Conservation (phyloP, 2,329 filamentous ascomycete genomes). For the Ophiocordyceps australis region DNA sequence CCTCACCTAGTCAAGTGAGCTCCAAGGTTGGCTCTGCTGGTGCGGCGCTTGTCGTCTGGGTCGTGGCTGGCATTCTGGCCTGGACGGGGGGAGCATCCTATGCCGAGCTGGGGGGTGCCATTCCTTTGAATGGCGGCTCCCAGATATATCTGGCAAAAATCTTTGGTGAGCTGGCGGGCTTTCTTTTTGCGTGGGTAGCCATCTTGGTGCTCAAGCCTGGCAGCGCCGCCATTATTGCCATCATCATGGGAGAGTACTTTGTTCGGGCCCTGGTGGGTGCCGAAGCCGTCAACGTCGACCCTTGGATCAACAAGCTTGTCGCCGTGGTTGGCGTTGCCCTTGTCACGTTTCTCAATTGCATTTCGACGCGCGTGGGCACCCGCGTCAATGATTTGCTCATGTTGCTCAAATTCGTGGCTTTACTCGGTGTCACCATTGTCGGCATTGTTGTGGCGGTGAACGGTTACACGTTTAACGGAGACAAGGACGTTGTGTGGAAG, state of each 20-base stretch:
- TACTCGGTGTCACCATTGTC: slow-evolving; percentile 71
- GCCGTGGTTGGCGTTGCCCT: slow-evolving; percentile 57
- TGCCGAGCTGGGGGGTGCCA: slow-evolving; percentile 87
- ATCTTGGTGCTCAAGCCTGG: slow-evolving; percentile 90
- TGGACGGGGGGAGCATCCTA: slow-evolving; percentile 96
- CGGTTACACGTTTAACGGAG: slow-evolving; percentile 59
- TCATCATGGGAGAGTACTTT: slow-evolving; percentile 97
- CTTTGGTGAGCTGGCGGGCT: slow-evolving; percentile 82
- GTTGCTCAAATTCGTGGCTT: slow-evolving; percentile 88
- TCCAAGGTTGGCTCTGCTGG: slow-evolving; percentile 80
- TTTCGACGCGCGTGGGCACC: slow-evolving; percentile 79
- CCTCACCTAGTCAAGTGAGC: slow-evolving; percentile 84
- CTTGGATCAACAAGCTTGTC: slow-evolving; percentile 82
- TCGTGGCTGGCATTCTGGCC: slow-evolving; percentile 74
- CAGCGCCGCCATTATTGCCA: slow-evolving; percentile 81
- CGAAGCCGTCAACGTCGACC: slow-evolving; percentile 63
- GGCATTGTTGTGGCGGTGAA: slow-evolving; percentile 82
- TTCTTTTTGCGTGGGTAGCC: slow-evolving; percentile 92
- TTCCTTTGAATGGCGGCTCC: slow-evolving; percentile 84
- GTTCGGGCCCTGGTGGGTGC: slow-evolving; percentile 73
- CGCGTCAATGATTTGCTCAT: slow-evolving; percentile 83
- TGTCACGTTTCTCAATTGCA: slow-evolving; percentile 74
- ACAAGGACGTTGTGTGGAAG: slow-evolving; percentile 74
- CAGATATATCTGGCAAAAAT: slow-evolving; percentile 94
- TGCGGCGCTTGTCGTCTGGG: slow-evolving; percentile 80